Evolutionary conservation across 2,329 filamentous ascomycete species (phyloP), one percentile per base, ranked within the genome.

Genomic region (Fusarium continuum): DNA sequence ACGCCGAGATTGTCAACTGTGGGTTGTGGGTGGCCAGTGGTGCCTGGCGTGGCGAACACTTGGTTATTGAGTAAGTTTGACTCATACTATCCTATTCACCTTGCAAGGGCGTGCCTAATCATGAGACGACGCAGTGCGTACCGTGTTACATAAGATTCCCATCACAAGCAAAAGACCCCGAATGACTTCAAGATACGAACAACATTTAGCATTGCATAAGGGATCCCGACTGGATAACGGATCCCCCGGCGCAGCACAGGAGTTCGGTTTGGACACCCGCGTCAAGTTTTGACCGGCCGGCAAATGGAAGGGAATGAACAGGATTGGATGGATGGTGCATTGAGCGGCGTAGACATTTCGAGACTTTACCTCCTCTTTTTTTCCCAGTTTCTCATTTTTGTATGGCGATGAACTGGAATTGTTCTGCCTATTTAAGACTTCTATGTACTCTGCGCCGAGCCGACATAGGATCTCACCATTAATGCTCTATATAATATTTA

Each of bases 1-100:
- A 83, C 63, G 75, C 75, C 41, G 79, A 81, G 50, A 78, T 78
- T 53, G 76, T 83, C 20, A 83, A 83, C 68, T 81, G 78, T 67
- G 80, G 79, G 6, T 73, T 83, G 47, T 83, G 80, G 80, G 76
- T 83, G 40, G 80, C 80, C 7, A 81, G 79, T 68, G 80, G 80
- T 43, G 79, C 81, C 68, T 80, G 79, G 73, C 78, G 76, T 50
- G 77, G 73, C 49, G 74, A 78, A 19, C 78, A 82, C 66, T 72
- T 82, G 52, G 75, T 82, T 38, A 80, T 81, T 49, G 80, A 82
- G 79, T 81, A 69, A 72, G 77, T 73, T 29, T 44, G 56, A 60
- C 17, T 45, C 53, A 45, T 22, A 25, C 22, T 32, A n/a, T n/a
- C 31, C n/a, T n/a, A n/a, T n/a, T 13, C 43, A 36, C 31, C 23